Base-by-base conservation (phyloP, 2,329 filamentous ascomycete species). In the Cadophora sp. region DNA sequence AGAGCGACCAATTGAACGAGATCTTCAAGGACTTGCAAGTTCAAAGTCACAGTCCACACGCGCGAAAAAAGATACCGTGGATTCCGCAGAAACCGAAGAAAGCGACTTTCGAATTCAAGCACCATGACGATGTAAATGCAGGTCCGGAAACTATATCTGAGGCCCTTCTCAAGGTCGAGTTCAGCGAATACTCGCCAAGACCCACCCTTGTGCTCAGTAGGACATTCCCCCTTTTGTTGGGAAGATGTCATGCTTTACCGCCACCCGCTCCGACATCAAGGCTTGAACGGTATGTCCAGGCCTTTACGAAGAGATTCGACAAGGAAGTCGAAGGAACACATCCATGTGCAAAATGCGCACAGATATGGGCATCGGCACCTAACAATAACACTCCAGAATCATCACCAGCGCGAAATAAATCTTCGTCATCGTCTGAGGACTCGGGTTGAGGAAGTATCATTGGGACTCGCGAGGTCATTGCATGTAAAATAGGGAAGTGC, bases 171-270 rank as follows among this genome's bases (percentile, higher is more conserved):
- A 19, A 34, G 53, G 19, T 40, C 24, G 24, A 46, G 40, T 24
- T 26, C 56, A 55, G 29, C n/a, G 40, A 60, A 48, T 27, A 56
- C 24, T 43, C 50, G 7, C 31, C 37, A 16, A 55, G 40, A 19
- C 55, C 63, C 7, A 50, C 43, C 12, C 29, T 65, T 27, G 63
- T 65, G 51, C 31, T 65, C 7, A 65, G 24, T 9, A 50, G 63
- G 63, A 65, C 55, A 22, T 60, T 59, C n/a, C 37, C 27, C 2
- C 29, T 65, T 16, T 29, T 65, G 3, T 60, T 65, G 55, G 63
- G 63, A 7, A 46, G 63, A 60, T 56, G 51, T 26, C 63, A 65
- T 29, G 53, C 29, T 8, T 27, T 64, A 56, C 50, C 62, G 12
- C 19, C n/a, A 24, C 14, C 29, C 6, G 24, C n/a, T 14, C 48